Evolutionary conservation across 805 yeast genomes (phyloP), one percentile per base, ranked within the genome.

Genomic region (Yarrowia phangngaensis): DNA sequence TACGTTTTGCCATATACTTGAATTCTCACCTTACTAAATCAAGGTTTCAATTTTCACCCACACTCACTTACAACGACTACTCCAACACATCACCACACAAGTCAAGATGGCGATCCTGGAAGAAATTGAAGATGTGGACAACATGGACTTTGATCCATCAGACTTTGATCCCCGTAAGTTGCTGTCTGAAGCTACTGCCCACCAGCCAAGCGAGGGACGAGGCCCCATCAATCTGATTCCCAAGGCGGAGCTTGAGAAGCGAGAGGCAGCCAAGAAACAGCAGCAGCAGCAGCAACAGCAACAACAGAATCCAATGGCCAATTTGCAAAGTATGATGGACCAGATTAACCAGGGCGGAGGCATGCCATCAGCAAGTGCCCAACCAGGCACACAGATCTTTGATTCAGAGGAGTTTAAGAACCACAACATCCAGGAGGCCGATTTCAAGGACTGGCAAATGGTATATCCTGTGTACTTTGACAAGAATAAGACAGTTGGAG

Each of bases 391-490:
- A 27, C 47, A 49, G 40, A 20, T 40, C 51, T 57, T 23, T 31
- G 55, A 57, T 51, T 47, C 55, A 30, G 31, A 54, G 47, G 67
- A 80, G 51, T 60, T 73, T 6, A 74, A 74, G 30, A 79, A 79
- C 55, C 82, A 82, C 54, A 64, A 78, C 50, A 75, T 77, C 53
- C 80, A 81, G 52, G 56, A 63, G 28, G 23, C 40, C 8, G 31
- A 26, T 61, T 72, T 87, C 56, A 79, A 78, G 60, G 65, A 70
- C 46, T 78, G 88, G 71, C 90, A 84, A 64, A 63, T 84, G 33
- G 56, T 90, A 23, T 92, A 92, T 62, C 98, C 98, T 22, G 82
- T 95, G 60, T 90, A 92, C 68, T 92, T 90, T 64, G 97, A 90
- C 67, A 73, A 68, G 48, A 75, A 75, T 54, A 74, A 95, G 64